phyloP scores from a whole-genome alignment of 805 yeast genomes.

The Kurtzmaniella cleridarum region DNA sequence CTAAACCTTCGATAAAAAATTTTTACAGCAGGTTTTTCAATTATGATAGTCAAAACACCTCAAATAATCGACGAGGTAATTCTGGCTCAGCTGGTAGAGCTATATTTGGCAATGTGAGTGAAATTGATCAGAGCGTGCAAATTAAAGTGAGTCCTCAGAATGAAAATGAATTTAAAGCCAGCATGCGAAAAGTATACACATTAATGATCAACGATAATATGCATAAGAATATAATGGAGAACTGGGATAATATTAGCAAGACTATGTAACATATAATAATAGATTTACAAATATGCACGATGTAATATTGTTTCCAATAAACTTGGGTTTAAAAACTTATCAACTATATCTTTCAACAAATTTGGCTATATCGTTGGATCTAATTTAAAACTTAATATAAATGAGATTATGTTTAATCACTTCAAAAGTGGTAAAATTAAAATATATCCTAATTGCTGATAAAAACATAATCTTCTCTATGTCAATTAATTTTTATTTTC shows the following conservation, averaged over 20 bases:
- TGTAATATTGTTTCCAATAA: no score
- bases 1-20: not conserved
- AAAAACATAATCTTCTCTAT: no score
- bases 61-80: not conserved
- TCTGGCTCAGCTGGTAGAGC: conserved; percentile 1
- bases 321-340: no score
- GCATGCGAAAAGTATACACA: conserved; percentile 29
- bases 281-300: not conserved
- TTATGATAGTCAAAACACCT: not conserved
- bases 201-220: conserved; percentile 10
- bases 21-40: conserved; percentile 1
- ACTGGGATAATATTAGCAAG: conserved; percentile 33
- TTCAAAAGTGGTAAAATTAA: no score
- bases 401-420: no score
- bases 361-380: no score
- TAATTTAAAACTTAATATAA: no score
- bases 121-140: conserved; percentile 8
- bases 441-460: no score
- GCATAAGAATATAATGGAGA: conserved; percentile 12
- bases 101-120: conserved; percentile 22
- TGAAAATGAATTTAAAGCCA: conserved; percentile 16
- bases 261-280: conserved; percentile 10
- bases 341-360: no score
- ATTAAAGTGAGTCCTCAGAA: not conserved
- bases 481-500: no score